Conservation (phyloP, 2,329 filamentous ascomycete genomes). For the Aureobasidium pullulans region DNA sequence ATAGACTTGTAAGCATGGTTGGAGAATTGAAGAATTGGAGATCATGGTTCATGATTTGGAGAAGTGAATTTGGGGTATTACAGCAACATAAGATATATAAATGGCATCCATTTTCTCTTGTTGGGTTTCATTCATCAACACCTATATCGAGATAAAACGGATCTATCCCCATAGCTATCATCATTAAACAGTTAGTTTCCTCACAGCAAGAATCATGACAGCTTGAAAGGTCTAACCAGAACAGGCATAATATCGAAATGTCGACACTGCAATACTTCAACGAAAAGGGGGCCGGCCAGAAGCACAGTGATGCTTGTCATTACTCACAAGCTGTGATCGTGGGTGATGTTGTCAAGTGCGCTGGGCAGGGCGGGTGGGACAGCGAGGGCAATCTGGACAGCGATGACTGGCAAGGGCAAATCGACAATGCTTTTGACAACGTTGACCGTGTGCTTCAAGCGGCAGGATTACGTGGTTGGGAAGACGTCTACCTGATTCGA, state of each 20-base stretch:
- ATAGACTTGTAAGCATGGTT: too few relatives aligned
- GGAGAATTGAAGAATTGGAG: too few relatives aligned
- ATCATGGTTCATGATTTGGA: too few relatives aligned
- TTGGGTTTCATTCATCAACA: too few relatives aligned
- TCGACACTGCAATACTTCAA: neutral
- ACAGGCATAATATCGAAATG: neutral
- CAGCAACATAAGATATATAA: too few relatives aligned
- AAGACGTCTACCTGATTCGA: neutral
- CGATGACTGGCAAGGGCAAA: neutral
- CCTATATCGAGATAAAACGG: too few relatives aligned
- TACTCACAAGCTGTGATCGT: neutral
- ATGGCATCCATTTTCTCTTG: too few relatives aligned
- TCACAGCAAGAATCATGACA: too few relatives aligned
- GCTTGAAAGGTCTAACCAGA: too few relatives aligned
- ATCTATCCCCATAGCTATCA: too few relatives aligned
- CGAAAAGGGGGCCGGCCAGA: neutral
- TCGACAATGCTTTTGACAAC: neutral
- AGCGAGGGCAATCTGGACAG: neutral
- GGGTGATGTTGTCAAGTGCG: neutral
- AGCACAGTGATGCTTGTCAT: neutral
- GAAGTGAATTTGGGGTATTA: too few relatives aligned
- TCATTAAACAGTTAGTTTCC: too few relatives aligned
- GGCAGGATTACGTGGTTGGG: neutral
- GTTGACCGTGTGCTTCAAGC: neutral
- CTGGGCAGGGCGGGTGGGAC: neutral